Percentiles rank a stretch among this genome's conserved stretches.
Evolutionary conservation across 176 grass and related monocot species (phyloP).

Genomic region (Oryza rufipogon): DNA sequence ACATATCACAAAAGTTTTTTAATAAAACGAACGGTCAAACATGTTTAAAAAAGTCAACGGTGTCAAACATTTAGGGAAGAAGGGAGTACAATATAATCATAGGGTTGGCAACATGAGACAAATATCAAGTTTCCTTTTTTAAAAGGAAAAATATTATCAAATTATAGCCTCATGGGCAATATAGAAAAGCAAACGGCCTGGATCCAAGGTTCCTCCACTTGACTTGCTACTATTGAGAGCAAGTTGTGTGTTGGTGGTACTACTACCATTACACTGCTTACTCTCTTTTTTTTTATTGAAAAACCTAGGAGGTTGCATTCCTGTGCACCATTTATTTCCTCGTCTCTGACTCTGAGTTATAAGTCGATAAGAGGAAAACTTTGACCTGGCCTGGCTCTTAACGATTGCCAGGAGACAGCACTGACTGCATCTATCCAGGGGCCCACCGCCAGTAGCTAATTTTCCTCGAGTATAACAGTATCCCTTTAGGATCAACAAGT

Average conservation of each 20-base stretch:
- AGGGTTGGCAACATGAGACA: constrained; percentile 39
- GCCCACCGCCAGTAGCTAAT: constrained; percentile 17
- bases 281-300: neutral
- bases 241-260: neutral
- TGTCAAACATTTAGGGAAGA: too few species aligned
- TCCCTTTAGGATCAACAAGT: neutral
- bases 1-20: too few species aligned
- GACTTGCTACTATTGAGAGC: constrained; percentile 25
- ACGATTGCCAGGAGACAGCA: constrained; percentile 9
- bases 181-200: neutral
- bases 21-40: too few species aligned
- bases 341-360: neutral
- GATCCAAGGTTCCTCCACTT: neutral
- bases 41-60: too few species aligned
- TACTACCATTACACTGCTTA: neutral
- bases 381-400: constrained; percentile 25
- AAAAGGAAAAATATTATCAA: neutral
- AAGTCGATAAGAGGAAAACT: neutral
- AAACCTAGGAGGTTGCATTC: constrained; percentile 45
- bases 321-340: neutral
- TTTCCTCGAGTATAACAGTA: neutral
- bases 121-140: neutral
- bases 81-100: neutral
- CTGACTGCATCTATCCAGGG: neutral
- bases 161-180: neutral